Evolutionary conservation across 805 yeast species (phyloP), one percentile per base, ranked within the genome.

Genomic region (Yamadazyma paraphyllophila): DNA sequence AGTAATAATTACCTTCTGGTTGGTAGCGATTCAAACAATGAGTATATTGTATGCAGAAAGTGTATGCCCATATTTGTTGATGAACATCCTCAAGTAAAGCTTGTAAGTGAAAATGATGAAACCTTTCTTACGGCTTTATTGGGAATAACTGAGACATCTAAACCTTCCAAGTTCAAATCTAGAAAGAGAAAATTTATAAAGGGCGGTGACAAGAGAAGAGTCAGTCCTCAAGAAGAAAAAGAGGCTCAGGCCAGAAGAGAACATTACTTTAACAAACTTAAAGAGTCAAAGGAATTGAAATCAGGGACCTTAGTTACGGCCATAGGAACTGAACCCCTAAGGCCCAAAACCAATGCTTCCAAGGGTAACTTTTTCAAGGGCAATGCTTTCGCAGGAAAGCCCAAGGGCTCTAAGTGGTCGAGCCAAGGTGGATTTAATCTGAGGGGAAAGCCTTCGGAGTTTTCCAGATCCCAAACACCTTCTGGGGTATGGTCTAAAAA

Each of bases 71-170:
- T 59, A n/a, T 47, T 43, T 29, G 24, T 41, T 13, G 45, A 39
- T 24, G 14, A 37, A 5, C 39, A 52, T 9, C 33, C 43, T 26
- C n/a, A 27, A 42, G 17, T 46, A 0, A 17, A 43, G 4, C 71
- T 71, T 46, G 62, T 71, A 1, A 71, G 77, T 43, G 83, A 80
- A 52, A 58, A 64, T 25, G 73, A 72, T 45, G 80, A 75, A 11
- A 65, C 56, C 15, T 80, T 80, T 48, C 58, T 80, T 14, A 73
- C 65, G 40, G 71, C 65, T 11, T 62, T 76, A 24, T 59, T 81
- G 26, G 82, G 81, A 0, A 67, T 80, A 33, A 75, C 73, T 50
- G 83, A 71, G 44, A 51, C 56, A 5, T 60, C 69, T 7, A 57
- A 58, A 32, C 43, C 46, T 8, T 45, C 55, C 2, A 54, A 43